Evolutionary conservation across 2,329 filamentous ascomycete species (phyloP).

Genomic region (Calonectria hawksworthii): DNA sequence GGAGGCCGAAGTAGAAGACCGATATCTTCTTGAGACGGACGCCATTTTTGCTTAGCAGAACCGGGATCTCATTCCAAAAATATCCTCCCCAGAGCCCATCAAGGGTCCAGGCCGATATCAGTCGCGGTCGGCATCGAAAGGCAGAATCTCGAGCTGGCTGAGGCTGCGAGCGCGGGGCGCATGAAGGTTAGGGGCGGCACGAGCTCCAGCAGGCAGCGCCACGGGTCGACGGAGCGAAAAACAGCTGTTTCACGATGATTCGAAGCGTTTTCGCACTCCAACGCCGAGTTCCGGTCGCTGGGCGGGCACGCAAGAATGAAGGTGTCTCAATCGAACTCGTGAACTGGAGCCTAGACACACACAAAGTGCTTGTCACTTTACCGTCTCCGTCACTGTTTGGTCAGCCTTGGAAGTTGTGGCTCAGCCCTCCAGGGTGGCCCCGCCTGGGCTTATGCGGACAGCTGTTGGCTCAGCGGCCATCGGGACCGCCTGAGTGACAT

Average conservation of each 20-base stretch:
- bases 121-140: constrained; percentile 53
- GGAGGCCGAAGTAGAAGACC: constrained; percentile 75
- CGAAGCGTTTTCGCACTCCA: not conserved
- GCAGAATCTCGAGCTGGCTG: constrained; percentile 42
- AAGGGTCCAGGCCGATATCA: constrained; percentile 53
- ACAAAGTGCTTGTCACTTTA: constrained; percentile 38
- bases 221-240: not conserved
- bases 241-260: not conserved
- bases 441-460: constrained; percentile 31
- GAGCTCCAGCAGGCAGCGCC: constrained; percentile 1
- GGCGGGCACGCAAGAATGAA: constrained; percentile 27
- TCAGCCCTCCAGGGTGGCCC: constrained; percentile 40
- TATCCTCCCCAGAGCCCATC: constrained; percentile 51
- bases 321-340: constrained; percentile 39
- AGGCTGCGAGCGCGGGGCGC: constrained; percentile 48
- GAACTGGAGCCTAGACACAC: constrained; percentile 45
- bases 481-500: not conserved
- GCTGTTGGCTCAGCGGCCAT: constrained; percentile 11
- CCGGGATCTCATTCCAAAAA: constrained; percentile 45
- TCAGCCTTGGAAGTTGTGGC: constrained; percentile 51
- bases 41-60: constrained; percentile 59
- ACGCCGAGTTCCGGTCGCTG: constrained; percentile 4
- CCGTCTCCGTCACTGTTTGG: constrained; percentile 40
- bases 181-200: constrained; percentile 37
- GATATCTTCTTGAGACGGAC: constrained; percentile 68